Base-by-base conservation (phyloP, 495 filamentous ascomycete species). In the Daldinia childiae region DNA sequence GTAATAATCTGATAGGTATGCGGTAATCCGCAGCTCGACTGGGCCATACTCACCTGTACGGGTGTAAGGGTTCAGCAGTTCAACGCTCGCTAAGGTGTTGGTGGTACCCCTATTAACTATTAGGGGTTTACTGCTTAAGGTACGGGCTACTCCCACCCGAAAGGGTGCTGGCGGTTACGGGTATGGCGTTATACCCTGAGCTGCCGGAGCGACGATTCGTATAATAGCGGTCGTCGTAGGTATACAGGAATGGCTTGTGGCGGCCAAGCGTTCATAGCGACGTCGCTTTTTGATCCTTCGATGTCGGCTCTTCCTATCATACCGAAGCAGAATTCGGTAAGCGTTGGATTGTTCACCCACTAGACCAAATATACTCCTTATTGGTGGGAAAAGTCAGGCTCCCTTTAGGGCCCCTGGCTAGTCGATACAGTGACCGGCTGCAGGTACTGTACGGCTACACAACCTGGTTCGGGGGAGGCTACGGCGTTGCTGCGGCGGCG, bases 81-180 rank as follows among this genome's bases (percentile, higher is more conserved):
- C 36, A 39, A 39, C 36, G 36, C 36, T 39, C 36, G 36, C 36
- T 39, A 39, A 39, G 36, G 36, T 39, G 36, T 39, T 39, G 36
- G 36, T 39, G 36, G 36, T 39, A 39, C 54, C 30, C 30, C 83
- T 77, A 79, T 79, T n/a, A n/a, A n/a, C n/a, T 73, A 74, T 78
- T 67, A 72, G 78, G 71, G 81, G 56, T 27, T 24, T 26, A 50
- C 36, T 58, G 56, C 56, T 58, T 58, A 58, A 58, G 56, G 56
- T 82, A 79, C 76, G 78, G 81, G 79, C 78, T 74, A 81, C 81
- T 80, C 80, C 52, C 52, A 56, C 52, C 29, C 15, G 52, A 21
- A 21, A 56, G 15, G 29, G 52, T 56, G 52, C 52, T n/a, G 50
- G 26, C 50, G 50, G 50, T 54, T 12, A 54, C 19, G 50, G 50